phyloP scores from a whole-genome alignment of 73 alveolate species.

The Durusdinium trenchii region DNA sequence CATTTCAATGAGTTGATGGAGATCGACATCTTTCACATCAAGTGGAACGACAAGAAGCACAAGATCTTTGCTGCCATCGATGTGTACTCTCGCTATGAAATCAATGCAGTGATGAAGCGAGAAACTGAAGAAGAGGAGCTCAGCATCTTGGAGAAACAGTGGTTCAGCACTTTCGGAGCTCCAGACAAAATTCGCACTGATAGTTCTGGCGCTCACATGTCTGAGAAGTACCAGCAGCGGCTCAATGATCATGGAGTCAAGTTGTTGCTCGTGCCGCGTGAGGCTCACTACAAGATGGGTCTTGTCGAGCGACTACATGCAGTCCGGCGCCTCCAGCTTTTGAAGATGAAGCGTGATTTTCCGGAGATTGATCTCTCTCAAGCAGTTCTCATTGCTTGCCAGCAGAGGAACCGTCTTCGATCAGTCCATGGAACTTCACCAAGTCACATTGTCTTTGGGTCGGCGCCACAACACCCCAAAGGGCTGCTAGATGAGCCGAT shows the following conservation, averaged over 20 bases:
- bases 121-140: constrained; percentile 10
- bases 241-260: not conserved
- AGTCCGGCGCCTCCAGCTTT: not conserved
- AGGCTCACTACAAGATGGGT: constrained; percentile 15
- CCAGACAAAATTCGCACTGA: not conserved
- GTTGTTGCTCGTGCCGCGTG: not conserved
- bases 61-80: not conserved
- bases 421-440: constrained; percentile 22
- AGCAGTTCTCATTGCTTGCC: not conserved
- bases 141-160: not conserved
- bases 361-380: not conserved
- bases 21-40: constrained; percentile 11
- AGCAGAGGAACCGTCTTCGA: constrained; percentile 39
- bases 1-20: not conserved
- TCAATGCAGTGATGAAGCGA: too few relatives aligned
- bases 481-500: constrained; percentile 16
- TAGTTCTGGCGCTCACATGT: not conserved
- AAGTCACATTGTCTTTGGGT: constrained; percentile 4
- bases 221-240: not conserved
- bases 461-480: not conserved
- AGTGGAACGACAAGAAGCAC: not conserved
- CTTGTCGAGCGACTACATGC: constrained; percentile 32
- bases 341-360: not conserved
- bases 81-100: not conserved
- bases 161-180: not conserved